Conservation (phyloP, 495 filamentous ascomycete species). For the Aspergillus baeticus region DNA sequence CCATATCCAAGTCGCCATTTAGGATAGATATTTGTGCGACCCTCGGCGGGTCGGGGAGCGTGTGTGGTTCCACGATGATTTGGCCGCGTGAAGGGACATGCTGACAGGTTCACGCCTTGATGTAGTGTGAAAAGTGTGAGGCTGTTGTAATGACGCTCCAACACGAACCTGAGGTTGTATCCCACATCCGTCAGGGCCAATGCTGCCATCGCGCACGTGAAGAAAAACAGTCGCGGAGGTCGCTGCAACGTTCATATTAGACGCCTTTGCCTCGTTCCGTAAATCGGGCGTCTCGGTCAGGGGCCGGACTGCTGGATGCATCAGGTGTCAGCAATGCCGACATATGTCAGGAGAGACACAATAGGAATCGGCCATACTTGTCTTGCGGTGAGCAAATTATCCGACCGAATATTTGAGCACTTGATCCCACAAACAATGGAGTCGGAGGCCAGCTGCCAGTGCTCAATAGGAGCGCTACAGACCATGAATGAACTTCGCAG, state of each 20-base stretch:
- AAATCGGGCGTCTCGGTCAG: background rate
- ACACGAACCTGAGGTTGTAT: slow-evolving; percentile 6
- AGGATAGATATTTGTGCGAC: slow-evolving; percentile 16
- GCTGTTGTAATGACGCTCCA: slow-evolving; percentile 14
- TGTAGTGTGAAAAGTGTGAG: slow-evolving; percentile 17
- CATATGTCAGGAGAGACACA: background rate
- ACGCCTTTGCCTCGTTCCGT: background rate
- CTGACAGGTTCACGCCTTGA: slow-evolving; percentile 7
- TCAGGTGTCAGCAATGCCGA: slow-evolving; percentile 6
- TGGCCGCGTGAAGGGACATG: slow-evolving; percentile 11
- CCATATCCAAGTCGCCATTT: slow-evolving; percentile 7
- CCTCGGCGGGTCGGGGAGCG: slow-evolving; percentile 6
- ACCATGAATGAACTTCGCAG: slow-evolving; percentile 28
- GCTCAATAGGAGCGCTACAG: slow-evolving; percentile 24
- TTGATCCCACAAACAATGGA: slow-evolving; percentile 12
- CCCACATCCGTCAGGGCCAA: slow-evolving; percentile 6
- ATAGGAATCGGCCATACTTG: background rate
- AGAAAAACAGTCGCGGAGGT: background rate
- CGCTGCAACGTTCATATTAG: slow-evolving; percentile 8
- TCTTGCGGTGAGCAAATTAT: background rate
- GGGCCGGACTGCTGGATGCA: background rate
- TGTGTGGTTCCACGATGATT: slow-evolving; percentile 18
- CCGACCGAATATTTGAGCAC: background rate
- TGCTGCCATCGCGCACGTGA: slow-evolving; percentile 11
- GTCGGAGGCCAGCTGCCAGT: slow-evolving; percentile 21